These are phyloP conservation scores for Botrytis sinoallii DNA, from an alignment of 2,329 filamentous ascomycete genomes.

Conservation along the genomic window DNA sequence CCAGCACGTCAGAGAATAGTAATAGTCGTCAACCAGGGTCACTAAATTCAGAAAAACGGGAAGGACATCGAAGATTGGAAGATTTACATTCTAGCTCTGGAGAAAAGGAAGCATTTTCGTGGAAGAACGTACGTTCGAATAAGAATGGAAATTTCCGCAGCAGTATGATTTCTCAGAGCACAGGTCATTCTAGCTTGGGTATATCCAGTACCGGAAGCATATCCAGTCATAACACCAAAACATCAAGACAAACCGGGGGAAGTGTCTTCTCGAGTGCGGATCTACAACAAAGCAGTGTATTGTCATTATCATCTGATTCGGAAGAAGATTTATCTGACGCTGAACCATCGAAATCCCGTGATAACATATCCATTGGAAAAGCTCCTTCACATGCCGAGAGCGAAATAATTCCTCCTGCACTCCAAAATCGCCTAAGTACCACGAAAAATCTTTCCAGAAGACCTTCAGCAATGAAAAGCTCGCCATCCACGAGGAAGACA, in stretches of 20 bases:
- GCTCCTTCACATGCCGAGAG: constrained; percentile 17
- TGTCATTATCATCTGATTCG: constrained; percentile 38
- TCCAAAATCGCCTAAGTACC: constrained; percentile 1
- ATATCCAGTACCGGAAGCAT: constrained; percentile 34
- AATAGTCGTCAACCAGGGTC: background rate
- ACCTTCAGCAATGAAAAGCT: background rate
- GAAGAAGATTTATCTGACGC: constrained; percentile 30
- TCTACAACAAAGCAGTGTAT: constrained; percentile 35
- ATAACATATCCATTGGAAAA: constrained; percentile 11
- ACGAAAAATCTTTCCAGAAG: background rate
- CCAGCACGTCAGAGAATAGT: background rate
- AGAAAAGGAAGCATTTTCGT: constrained; percentile 27
- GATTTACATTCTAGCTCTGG: constrained; percentile 4
- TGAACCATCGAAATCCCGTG: constrained; percentile 22
- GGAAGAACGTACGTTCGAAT: constrained; percentile 33
- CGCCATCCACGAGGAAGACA: constrained; percentile 2
- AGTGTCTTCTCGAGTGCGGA: constrained; percentile 35
- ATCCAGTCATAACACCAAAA: constrained; percentile 36
- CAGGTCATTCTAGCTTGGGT: constrained; percentile 22
- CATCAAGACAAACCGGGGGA: constrained; percentile 32
- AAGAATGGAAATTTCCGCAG: constrained; percentile 7
- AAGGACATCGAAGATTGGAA: constrained; percentile 6
- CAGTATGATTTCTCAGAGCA: constrained; percentile 7
- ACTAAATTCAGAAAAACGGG: background rate
- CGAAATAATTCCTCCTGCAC: constrained; percentile 15